Percentiles rank a stretch among this genome's conserved stretches.
Conservation (phyloP, 208 protist genomes). For the Polymyxa betae region DNA sequence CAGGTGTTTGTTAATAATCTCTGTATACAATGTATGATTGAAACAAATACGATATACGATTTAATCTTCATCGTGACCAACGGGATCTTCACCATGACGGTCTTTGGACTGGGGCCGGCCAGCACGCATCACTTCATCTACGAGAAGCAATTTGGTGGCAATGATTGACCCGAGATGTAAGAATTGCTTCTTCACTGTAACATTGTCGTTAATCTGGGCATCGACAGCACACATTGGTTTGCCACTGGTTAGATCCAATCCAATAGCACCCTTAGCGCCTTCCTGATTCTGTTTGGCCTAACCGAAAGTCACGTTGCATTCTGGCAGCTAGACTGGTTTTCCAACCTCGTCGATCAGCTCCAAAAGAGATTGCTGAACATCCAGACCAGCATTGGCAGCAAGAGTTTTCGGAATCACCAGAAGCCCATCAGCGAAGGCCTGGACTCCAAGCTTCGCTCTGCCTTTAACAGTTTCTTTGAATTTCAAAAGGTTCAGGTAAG, state of each 20-base stretch:
- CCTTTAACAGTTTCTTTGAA: conserved; percentile 75
- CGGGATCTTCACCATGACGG: conserved; percentile 40
- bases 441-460: conserved; percentile 91
- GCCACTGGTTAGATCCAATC: conserved; percentile 95
- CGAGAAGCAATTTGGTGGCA: conserved; percentile 94
- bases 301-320: not conserved
- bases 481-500: conserved; percentile 87
- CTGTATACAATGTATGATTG: no score
- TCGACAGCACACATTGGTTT: conserved; percentile 88
- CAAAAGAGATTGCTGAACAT: conserved; percentile 94
- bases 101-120: conserved; percentile 72
- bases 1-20: no score
- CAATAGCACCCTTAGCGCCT: conserved; percentile 66
- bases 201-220: conserved; percentile 96
- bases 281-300: not conserved
- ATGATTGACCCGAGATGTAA: conserved; percentile 91
- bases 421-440: conserved; percentile 97
- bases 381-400: conserved; percentile 95
- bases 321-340: not conserved
- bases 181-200: conserved; percentile 96
- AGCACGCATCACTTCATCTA: conserved; percentile 99
- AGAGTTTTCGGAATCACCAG: conserved; percentile 94
- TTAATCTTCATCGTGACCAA: conserved; percentile 12
- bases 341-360: conserved; percentile 85
- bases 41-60: no score